phyloP scores from a whole-genome alignment of 257 asterid genomes.

The Rehmannia glutinosa region DNA sequence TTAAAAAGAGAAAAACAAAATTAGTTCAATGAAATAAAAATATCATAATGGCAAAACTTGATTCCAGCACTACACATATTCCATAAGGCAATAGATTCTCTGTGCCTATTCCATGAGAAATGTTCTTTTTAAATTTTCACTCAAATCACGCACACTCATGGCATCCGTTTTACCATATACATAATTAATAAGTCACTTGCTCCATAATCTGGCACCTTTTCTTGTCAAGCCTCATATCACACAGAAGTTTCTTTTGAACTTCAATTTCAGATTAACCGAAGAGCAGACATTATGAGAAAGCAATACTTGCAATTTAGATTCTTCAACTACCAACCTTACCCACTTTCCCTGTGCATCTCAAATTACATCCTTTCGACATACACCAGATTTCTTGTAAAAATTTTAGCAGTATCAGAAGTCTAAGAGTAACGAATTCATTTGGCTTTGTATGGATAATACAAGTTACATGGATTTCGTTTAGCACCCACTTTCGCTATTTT shows the following conservation, averaged over 20 bases:
- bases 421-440: no score
- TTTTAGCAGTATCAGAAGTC: no score
- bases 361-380: neutral
- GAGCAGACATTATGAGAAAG: neutral
- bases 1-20: neutral
- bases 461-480: neutral
- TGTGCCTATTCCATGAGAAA: no score
- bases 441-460: neutral
- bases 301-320: neutral
- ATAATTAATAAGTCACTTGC: no score
- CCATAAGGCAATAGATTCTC: no score
- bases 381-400: neutral
- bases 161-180: neutral
- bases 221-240: no score
- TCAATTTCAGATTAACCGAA: no score
- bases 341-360: neutral
- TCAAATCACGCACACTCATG: no score
- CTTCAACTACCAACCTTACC: neutral
- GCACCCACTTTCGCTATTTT: neutral
- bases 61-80: no score
- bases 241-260: no score
- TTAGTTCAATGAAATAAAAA: slow-evolving; percentile 7
- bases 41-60: neutral
- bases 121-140: no score
- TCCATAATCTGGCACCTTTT: no score